Evolutionary conservation across 768 basidiomycete genomes (phyloP).

Genomic region (Trametes meyenii): DNA sequence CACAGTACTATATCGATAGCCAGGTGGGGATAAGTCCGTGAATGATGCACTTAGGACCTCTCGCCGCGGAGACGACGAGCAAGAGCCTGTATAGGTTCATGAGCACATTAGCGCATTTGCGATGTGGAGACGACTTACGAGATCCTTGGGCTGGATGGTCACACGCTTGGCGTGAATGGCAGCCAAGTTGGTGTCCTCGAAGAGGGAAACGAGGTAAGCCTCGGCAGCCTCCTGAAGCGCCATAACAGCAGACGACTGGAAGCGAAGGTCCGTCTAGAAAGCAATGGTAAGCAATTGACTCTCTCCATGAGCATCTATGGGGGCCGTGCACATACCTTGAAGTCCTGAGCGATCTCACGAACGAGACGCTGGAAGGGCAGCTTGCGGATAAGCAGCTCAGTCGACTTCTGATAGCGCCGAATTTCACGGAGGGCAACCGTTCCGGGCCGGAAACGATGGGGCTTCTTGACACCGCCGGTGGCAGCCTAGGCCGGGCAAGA

Average conservation of each 20-base stretch:
- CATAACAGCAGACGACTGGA: slow-evolving; percentile 92
- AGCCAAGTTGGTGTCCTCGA: slow-evolving; percentile 83
- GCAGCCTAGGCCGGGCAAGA: slow-evolving; percentile 35
- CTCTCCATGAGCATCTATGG: slow-evolving; percentile 86
- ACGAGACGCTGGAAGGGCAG: slow-evolving; percentile 99
- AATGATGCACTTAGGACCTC: slow-evolving; percentile 51
- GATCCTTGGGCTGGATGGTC: slow-evolving; percentile 86
- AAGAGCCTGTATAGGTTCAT: slow-evolving; percentile 44
- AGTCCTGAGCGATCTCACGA: slow-evolving; percentile 91
- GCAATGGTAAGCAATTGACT: slow-evolving; percentile 33
- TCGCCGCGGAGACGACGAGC: slow-evolving; percentile 82
- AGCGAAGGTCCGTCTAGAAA: slow-evolving; percentile 73
- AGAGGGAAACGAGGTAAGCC: slow-evolving; percentile 77
- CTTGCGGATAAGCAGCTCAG: slow-evolving; percentile 98
- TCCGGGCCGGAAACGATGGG: slow-evolving; percentile 95
- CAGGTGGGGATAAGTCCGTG: not conserved
- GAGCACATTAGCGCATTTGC: not conserved
- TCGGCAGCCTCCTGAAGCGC: slow-evolving; percentile 88
- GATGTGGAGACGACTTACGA: slow-evolving; percentile 44
- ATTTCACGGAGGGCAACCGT: slow-evolving; percentile 99
- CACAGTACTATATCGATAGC: slow-evolving; percentile 15
- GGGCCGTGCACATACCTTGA: slow-evolving; percentile 60
- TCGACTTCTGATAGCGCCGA: slow-evolving; percentile 97
- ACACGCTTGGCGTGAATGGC: slow-evolving; percentile 88
- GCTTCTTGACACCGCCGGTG: slow-evolving; percentile 97